Evolutionary conservation across 129 eudicot species (phyloP).

Genomic region (Apium graveolens): DNA sequence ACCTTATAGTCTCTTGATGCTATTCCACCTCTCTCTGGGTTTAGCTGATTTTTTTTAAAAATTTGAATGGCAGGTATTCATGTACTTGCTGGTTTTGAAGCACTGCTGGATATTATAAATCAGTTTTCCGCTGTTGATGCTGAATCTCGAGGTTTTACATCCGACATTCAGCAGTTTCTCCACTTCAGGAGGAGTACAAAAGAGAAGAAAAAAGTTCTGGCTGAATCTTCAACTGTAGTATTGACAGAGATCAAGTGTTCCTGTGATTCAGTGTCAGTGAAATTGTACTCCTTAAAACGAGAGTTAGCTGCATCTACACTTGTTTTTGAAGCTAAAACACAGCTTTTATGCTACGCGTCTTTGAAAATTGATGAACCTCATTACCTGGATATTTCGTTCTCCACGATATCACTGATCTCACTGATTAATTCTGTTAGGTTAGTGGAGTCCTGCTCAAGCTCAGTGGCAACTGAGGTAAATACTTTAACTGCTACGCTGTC

Average conservation of each 20-base stretch:
- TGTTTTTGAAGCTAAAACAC: slow-evolving; percentile 45
- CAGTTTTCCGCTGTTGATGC: slow-evolving; percentile 47
- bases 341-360: slow-evolving; percentile 42
- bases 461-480: slow-evolving; percentile 36
- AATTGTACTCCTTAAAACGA: slow-evolving; percentile 28
- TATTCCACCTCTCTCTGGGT: background rate
- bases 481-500: slow-evolving; percentile 29
- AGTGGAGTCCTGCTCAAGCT: slow-evolving; percentile 40
- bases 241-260: slow-evolving; percentile 41
- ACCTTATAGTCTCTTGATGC: background rate
- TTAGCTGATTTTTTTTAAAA: background rate
- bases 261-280: slow-evolving; percentile 43
- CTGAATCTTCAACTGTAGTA: slow-evolving; percentile 29
- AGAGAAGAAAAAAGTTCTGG: slow-evolving; percentile 23
- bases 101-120: slow-evolving; percentile 41
- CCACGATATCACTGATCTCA: slow-evolving; percentile 48
- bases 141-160: slow-evolving; percentile 46
- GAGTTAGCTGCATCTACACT: slow-evolving; percentile 29
- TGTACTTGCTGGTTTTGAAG: slow-evolving; percentile 36
- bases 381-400: slow-evolving; percentile 37
- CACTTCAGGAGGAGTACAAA: slow-evolving; percentile 29
- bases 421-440: slow-evolving; percentile 42
- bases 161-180: slow-evolving; percentile 62
- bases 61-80: slow-evolving; percentile 31
- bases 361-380: slow-evolving; percentile 31